Base-by-base conservation (phyloP, 202 grass and related monocot genomes). In the Carex arenaria region DNA sequence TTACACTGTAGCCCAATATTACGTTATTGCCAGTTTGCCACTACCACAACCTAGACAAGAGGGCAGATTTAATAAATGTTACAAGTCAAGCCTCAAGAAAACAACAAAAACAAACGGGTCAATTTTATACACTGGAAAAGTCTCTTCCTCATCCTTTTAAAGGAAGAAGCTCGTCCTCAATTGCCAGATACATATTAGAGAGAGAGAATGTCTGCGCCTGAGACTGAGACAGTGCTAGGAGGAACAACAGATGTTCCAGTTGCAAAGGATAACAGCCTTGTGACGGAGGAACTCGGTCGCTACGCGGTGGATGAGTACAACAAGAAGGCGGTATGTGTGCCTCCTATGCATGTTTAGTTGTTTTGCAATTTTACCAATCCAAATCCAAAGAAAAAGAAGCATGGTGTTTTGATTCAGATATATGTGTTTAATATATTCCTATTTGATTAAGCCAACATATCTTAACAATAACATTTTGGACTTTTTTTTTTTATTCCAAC, bases 231-330 rank as follows among this genome's bases (percentile, higher is more conserved):
- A 7, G 14, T 53, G 69, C 0, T 83, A 22, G 92, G 93, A 52
- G 88, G 64, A 59, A 10, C 88, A 80, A 15, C 30, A n/a, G 93
- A 90, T 81, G 90, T 80, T 20, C 80, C 71, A 26, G 84, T 64
- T 13, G 77, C 86, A 57, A 75, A 67, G 43, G 77, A 93, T 84
- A 78, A 78, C 73, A 78, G 73, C 73, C 73, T 78, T 78, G 5
- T 36, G 17, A 34, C 3, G 0, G 30, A 59, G 53, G 73, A 60
- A 31, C 53, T 78, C 28, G 73, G 73, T 36, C 73, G 73, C 54
- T 78, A 78, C 32, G 73, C 73, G 11, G 51, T 78, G 3, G 73
- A 78, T 17, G 73, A 60, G 28, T 78, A 78, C 51, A 78, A 60
- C n/a, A 78, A 78, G 9, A 59, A 78, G 30, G 28, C 73, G 0